phyloP scores from a whole-genome alignment of 192 early-diverging fungal species.

The Rhizophlyctis rosea region DNA sequence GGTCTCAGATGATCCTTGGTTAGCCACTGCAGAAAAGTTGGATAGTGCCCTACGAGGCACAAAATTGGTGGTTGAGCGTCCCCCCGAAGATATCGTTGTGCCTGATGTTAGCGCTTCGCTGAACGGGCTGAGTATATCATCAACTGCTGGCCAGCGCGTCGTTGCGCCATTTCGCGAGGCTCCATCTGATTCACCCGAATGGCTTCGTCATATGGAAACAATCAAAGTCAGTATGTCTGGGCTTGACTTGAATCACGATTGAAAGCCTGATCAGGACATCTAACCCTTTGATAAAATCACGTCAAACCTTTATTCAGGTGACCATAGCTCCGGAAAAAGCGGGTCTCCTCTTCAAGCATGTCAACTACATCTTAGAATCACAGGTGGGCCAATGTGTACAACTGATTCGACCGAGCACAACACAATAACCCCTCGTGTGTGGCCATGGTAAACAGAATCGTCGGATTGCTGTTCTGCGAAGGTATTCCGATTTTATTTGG shows the following conservation, averaged over 20 bases:
- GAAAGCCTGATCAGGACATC: too few species aligned
- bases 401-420: neutral
- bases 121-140: too few species aligned
- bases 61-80: neutral
- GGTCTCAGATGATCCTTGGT: neutral
- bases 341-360: constrained; percentile 75
- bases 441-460: constrained; percentile 29
- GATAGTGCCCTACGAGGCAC: neutral
- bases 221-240: too few species aligned
- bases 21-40: neutral
- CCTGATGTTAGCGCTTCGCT: too few species aligned
- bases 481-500: constrained; percentile 93
- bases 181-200: too few species aligned
- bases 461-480: constrained; percentile 60
- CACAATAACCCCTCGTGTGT: neutral
- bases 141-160: too few species aligned
- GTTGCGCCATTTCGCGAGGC: too few species aligned
- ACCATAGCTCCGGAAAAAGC: constrained; percentile 55
- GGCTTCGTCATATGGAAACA: too few species aligned
- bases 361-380: constrained; percentile 80
- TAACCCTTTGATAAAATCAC: too few species aligned
- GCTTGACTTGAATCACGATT: too few species aligned
- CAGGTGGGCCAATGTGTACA: constrained; percentile 43
- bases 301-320: too few species aligned
- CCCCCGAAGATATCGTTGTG: neutral